Conservation (phyloP, 2,329 filamentous ascomycete species). For the Diaporthe citri region DNA sequence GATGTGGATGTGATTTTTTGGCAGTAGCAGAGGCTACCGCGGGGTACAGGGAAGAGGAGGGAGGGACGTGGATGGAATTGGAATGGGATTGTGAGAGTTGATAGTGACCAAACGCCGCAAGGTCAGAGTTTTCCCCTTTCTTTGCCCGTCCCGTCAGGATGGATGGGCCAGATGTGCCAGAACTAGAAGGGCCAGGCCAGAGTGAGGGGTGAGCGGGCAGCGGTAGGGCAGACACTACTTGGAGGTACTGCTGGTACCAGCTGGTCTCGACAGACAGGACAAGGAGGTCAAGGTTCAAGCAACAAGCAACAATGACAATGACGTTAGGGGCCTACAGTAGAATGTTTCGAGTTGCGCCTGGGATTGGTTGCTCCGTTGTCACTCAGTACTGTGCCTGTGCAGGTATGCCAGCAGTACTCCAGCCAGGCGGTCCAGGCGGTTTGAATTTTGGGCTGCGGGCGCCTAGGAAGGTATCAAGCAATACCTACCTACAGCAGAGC, state of each 20-base stretch:
- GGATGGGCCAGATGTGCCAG: slow-evolving; percentile 6
- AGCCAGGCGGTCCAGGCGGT: slow-evolving; percentile 5
- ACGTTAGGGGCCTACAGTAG: slow-evolving; percentile 35
- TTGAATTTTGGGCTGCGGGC: neutral
- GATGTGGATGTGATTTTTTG: slow-evolving; percentile 18
- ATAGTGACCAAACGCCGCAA: slow-evolving; percentile 16
- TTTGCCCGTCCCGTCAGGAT: neutral
- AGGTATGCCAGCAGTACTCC: neutral
- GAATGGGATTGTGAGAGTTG: slow-evolving; percentile 33
- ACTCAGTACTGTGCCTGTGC: neutral
- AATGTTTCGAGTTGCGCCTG: slow-evolving; percentile 7
- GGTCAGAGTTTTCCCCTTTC: slow-evolving; percentile 38
- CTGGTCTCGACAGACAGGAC: neutral
- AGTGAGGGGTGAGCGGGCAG: neutral
- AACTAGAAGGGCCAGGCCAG: neutral
- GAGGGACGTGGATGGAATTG: slow-evolving; percentile 27
- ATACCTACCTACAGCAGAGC: neutral
- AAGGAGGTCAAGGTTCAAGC: neutral
- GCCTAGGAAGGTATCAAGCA: neutral
- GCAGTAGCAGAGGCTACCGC: slow-evolving; percentile 35
- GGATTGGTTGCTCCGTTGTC: neutral
- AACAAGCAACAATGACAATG: slow-evolving; percentile 26
- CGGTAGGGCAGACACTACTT: slow-evolving; percentile 5
- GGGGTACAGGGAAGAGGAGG: slow-evolving; percentile 39
- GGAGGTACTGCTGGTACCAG: neutral